A percentile compares a stretch with the other conserved stretches of the same genome.
phyloP scores from a whole-genome alignment of 495 filamentous ascomycete species.

The Clavariopsis aquatica region DNA sequence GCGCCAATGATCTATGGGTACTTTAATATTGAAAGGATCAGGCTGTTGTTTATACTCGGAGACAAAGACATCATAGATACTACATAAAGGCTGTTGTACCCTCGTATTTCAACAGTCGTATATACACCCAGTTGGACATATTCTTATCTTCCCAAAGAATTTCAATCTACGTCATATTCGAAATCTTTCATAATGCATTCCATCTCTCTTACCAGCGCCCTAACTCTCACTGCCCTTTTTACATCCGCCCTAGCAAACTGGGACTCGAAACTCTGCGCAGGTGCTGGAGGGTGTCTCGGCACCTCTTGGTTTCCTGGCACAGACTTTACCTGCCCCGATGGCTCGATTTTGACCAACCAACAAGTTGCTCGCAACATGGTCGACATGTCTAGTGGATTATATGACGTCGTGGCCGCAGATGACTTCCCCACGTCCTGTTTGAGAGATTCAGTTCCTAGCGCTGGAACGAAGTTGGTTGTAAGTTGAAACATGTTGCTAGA shows the following conservation, averaged over 20 bases:
- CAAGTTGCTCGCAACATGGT: not conserved
- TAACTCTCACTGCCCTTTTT: not conserved
- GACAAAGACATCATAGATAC: too few species aligned
- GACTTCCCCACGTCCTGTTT: not conserved
- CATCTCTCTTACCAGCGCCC: not conserved
- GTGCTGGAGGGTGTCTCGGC: not conserved
- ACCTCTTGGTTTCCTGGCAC: not conserved
- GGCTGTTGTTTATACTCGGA: too few species aligned
- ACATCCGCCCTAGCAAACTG: not conserved
- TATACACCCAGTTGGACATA: not conserved
- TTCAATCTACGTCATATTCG: not conserved
- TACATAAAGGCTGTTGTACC: too few species aligned
- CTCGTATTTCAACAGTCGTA: not conserved
- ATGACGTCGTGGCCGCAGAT: not conserved
- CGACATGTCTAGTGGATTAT: not conserved
- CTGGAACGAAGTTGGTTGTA: not conserved
- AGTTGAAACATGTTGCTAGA: too few species aligned
- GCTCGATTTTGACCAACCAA: not conserved
- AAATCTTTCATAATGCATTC: not conserved
- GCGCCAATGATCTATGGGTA: not conserved
- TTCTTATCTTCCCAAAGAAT: not conserved
- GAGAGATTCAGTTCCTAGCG: not conserved
- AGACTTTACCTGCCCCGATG: not conserved
- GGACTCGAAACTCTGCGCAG: not conserved
- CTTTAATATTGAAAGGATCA: too few species aligned